A percentile compares a stretch with the other conserved stretches of the same genome.
Evolutionary conservation across 2,329 filamentous ascomycete species (phyloP).

Genomic region (Claviceps humidiphila): DNA sequence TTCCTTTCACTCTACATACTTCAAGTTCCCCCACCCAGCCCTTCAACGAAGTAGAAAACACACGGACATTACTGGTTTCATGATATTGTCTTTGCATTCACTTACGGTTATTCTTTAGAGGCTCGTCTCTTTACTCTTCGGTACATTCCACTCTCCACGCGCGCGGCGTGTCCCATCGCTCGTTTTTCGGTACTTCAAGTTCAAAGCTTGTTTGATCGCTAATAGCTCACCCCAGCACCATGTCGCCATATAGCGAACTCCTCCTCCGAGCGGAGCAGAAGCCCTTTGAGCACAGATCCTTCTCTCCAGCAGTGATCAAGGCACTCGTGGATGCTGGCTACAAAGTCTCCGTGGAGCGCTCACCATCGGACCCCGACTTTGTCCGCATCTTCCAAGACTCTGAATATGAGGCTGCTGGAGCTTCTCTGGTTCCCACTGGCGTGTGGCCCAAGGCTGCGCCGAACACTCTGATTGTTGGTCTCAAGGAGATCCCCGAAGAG

Average conservation of each 20-base stretch:
- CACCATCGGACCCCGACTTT: constrained; percentile 8
- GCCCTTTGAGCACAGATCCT: constrained; percentile 23
- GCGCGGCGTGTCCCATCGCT: background rate
- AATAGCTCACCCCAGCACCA: constrained; percentile 4
- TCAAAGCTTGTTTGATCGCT: background rate
- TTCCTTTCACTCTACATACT: background rate
- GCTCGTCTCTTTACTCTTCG: no score
- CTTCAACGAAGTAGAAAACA: no score
- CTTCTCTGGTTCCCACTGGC: constrained; percentile 50
- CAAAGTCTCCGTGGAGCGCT: constrained; percentile 51
- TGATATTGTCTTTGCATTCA: no score
- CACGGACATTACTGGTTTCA: no score
- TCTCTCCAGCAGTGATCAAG: constrained; percentile 32
- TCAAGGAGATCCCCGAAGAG: constrained; percentile 70
- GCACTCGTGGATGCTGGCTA: constrained; percentile 55
- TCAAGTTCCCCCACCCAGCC: no score
- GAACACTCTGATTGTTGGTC: constrained; percentile 58
- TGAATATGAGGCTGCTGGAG: constrained; percentile 51
- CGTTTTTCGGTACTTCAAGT: background rate
- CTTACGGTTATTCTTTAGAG: no score
- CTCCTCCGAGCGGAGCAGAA: constrained; percentile 43
- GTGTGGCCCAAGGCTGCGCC: constrained; percentile 54
- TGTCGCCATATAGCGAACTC: constrained; percentile 21
- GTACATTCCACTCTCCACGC: no score
- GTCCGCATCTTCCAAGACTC: constrained; percentile 51